Base-by-base conservation (phyloP, 2,329 filamentous ascomycete genomes). In the Decorospora gaudefroyi region DNA sequence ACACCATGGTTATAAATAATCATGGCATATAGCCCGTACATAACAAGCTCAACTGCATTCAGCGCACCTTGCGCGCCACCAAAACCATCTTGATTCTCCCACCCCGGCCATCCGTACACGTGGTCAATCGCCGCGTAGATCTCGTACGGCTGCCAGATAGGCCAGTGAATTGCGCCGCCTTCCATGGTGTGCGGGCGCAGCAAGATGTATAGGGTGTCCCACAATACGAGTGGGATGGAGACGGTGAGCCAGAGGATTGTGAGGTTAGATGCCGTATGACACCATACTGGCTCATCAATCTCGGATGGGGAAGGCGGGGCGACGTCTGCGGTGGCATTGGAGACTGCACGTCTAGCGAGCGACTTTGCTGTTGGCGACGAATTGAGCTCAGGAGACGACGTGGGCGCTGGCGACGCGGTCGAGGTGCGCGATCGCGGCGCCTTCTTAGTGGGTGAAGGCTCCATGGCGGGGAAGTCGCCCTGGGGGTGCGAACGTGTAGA, bases 121-220 rank as follows among this genome's bases (percentile, higher is more conserved):
- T 90, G 77, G 71, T 96, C 90, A 55, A 95, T 76, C 36, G 78
- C 74, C 44, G 86, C 88, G 73, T 96, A 95, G 1, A 95, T 81
- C 62, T 80, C 82, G 72, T 96, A 96, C 0, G 88, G 89, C 19
- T 72, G 74, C 80, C 82, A 96, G 28, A 95, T 60, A 1, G 87
- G 87, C 57, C 74, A 78, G 73, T 95, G 88, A 38, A 86, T 74
- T 32, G 70, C 72, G 11, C 90, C 90, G 56, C 88, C 88, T 0
- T 85, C 82, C 87, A 96, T 93, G 44, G 84, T 87, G 69, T 85
- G 81, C 19, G 90, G 90, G 13, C 90, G 87, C 40, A 88, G 74
- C 32, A 95, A 76, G 26, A 95, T 83, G 74, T 95, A 96, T 45
- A 76, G 75, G 19, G 81, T 81, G 73, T 96, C 90, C 90, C 90